Percentiles rank a stretch among this genome's conserved stretches.
Evolutionary conservation across 2,329 filamentous ascomycete genomes (phyloP).

Genomic region (Penicillium sp.): DNA sequence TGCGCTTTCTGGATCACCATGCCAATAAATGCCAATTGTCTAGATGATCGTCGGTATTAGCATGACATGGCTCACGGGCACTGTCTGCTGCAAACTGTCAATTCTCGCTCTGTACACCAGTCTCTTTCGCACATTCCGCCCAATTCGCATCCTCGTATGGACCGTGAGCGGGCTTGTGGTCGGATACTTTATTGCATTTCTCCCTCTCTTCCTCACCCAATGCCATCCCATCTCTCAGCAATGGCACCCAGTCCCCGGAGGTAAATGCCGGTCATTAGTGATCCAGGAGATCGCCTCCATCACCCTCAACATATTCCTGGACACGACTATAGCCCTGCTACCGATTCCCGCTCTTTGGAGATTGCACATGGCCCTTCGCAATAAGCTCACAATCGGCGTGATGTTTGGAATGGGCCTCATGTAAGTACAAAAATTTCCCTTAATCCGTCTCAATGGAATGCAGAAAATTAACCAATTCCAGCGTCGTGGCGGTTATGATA

Average conservation of each 20-base stretch:
- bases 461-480: neutral
- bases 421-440: neutral
- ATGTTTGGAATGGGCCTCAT: slow-evolving; percentile 13
- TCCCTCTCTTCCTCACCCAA: slow-evolving; percentile 10
- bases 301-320: slow-evolving; percentile 10
- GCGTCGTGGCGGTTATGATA: slow-evolving; percentile 8
- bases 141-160: slow-evolving; percentile 9
- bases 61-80: slow-evolving; percentile 9
- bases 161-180: slow-evolving; percentile 6
- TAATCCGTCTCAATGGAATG: neutral
- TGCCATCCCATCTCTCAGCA: slow-evolving; percentile 13
- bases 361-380: slow-evolving; percentile 10
- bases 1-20: neutral
- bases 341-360: slow-evolving; percentile 10
- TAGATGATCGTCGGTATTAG: slow-evolving; percentile 6
- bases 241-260: slow-evolving; percentile 8
- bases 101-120: slow-evolving; percentile 9
- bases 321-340: slow-evolving; percentile 8
- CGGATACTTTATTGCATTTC: slow-evolving; percentile 9
- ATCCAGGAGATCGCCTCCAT: slow-evolving; percentile 10
- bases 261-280: slow-evolving; percentile 1
- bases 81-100: slow-evolving; percentile 12
- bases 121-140: slow-evolving; percentile 10
- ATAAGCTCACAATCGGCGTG: slow-evolving; percentile 6
- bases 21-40: neutral